Conservation (phyloP, 2,329 filamentous ascomycete species). For the Truncatella angustata region DNA sequence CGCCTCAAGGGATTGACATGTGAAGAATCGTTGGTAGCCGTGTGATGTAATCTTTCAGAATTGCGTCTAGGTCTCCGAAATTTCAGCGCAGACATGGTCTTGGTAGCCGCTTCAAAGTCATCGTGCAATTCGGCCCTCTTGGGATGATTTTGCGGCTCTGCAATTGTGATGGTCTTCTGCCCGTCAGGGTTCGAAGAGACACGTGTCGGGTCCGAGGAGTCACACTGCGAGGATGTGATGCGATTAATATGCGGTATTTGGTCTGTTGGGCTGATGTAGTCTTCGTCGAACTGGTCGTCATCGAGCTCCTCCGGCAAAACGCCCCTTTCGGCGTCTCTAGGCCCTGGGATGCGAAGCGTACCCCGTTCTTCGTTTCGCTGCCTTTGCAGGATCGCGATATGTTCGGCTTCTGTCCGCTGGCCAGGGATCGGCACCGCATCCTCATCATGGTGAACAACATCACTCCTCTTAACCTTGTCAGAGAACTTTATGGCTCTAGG, state of each 20-base stretch:
- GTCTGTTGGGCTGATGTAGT: slow-evolving; percentile 22
- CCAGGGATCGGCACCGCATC: slow-evolving; percentile 49
- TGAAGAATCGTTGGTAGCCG: slow-evolving; percentile 22
- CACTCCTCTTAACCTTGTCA: slow-evolving; percentile 60
- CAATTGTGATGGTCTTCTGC: slow-evolving; percentile 63
- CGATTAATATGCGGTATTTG: slow-evolving; percentile 29
- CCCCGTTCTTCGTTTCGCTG: slow-evolving; percentile 74
- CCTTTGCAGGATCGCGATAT: slow-evolving; percentile 84
- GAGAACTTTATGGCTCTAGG: slow-evolving; percentile 62
- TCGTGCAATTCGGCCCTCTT: slow-evolving; percentile 36
- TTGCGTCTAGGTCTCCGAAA: slow-evolving; percentile 41
- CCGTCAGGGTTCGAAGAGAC: slow-evolving; percentile 31
- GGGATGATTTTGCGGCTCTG: slow-evolving; percentile 54
- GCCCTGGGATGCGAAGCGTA: slow-evolving; percentile 84
- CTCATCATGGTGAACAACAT: slow-evolving; percentile 34
- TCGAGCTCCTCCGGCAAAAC: slow-evolving; percentile 61
- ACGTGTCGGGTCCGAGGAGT: slow-evolving; percentile 11
- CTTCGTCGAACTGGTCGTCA: slow-evolving; percentile 29
- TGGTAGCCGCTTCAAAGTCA: slow-evolving; percentile 39
- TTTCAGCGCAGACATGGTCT: slow-evolving; percentile 39
- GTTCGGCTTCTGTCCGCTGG: slow-evolving; percentile 64
- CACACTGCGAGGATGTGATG: slow-evolving; percentile 16
- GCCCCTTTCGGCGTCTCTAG: slow-evolving; percentile 84
- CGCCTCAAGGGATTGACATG: slow-evolving; percentile 44
- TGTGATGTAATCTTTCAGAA: slow-evolving; percentile 38